phyloP scores from a whole-genome alignment of 164 flowering plant genomes.

The Aristolochia fimbriata region DNA sequence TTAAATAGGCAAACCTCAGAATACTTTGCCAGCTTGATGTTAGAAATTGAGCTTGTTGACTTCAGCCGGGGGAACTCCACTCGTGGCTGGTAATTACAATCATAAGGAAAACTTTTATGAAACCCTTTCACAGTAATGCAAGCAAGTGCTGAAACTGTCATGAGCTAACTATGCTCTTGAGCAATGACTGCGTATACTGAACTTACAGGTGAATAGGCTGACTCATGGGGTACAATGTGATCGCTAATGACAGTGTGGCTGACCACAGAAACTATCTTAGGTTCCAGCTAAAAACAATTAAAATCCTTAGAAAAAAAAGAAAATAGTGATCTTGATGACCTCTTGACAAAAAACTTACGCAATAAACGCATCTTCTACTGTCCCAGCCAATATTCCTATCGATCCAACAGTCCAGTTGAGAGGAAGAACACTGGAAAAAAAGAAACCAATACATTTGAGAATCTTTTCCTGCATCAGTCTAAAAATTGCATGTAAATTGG shows the following conservation, averaged over 20 bases:
- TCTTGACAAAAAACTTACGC: slow-evolving; percentile 36
- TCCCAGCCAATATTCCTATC: slow-evolving; percentile 84
- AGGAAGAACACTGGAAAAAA: slow-evolving; percentile 65
- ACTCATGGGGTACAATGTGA: slow-evolving; percentile 22
- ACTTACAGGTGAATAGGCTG: slow-evolving; percentile 21
- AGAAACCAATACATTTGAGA: slow-evolving; percentile 1
- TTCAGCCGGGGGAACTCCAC: slow-evolving; percentile 49
- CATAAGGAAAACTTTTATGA: too few species aligned
- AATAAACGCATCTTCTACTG: slow-evolving; percentile 75
- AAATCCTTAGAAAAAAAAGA: neutral
- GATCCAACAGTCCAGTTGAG: slow-evolving; percentile 90
- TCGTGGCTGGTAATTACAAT: slow-evolving; percentile 40
- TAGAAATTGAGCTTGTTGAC: slow-evolving; percentile 20
- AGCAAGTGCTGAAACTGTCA: too few species aligned
- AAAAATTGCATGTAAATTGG: neutral
- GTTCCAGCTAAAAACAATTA: neutral
- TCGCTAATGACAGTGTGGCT: slow-evolving; percentile 87
- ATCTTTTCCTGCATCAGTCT: neutral
- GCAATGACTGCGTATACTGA: neutral
- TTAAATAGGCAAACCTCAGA: slow-evolving; percentile 45
- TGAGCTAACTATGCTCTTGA: too few species aligned
- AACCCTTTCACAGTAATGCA: too few species aligned
- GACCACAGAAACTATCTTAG: slow-evolving; percentile 12
- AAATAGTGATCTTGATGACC: neutral
- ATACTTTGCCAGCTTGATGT: slow-evolving; percentile 64